phyloP scores from a whole-genome alignment of 352 stramenopile species.

The Globisporangium cystogenes region DNA sequence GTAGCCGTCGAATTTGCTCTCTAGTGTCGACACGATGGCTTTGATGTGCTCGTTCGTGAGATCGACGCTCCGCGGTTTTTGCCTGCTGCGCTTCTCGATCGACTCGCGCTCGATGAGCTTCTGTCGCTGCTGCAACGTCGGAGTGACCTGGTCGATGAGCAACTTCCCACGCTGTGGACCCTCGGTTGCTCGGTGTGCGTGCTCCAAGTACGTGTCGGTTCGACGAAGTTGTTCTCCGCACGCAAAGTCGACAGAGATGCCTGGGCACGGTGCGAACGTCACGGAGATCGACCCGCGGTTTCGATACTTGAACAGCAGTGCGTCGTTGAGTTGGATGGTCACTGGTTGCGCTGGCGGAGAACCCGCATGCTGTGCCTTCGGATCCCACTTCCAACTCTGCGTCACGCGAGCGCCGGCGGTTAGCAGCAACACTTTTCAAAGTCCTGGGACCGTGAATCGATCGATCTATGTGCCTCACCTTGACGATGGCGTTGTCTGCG shows the following conservation, averaged over 20 bases:
- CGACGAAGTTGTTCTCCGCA: slow-evolving; percentile 69
- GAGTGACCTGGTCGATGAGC: slow-evolving; percentile 42
- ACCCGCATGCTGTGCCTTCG: slow-evolving; percentile 58
- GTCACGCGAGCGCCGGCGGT: not conserved
- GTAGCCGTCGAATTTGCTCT: slow-evolving; percentile 74
- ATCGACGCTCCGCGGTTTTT: slow-evolving; percentile 67
- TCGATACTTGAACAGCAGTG: slow-evolving; percentile 60
- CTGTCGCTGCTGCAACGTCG: slow-evolving; percentile 62
- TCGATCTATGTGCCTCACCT: slow-evolving; percentile 20
- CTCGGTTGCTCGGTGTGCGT: slow-evolving; percentile 29
- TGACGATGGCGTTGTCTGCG: slow-evolving; percentile 39
- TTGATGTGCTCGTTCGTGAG: slow-evolving; percentile 52
- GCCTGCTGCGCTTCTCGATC: slow-evolving; percentile 67
- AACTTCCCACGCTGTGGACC: slow-evolving; percentile 50
- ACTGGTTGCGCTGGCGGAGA: slow-evolving; percentile 48
- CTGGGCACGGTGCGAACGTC: slow-evolving; percentile 50
- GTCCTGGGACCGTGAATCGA: not conserved
- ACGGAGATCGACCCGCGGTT: slow-evolving; percentile 60
- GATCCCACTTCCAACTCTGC: slow-evolving; percentile 61
- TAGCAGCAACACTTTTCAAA: not conserved
- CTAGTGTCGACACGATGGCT: slow-evolving; percentile 50
- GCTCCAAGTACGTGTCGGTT: slow-evolving; percentile 65
- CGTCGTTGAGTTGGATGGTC: slow-evolving; percentile 67
- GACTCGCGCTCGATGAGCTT: slow-evolving; percentile 64
- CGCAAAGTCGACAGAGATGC: slow-evolving; percentile 54